Conservation (phyloP, 805 yeast species). For the Lachancea sp. region DNA sequence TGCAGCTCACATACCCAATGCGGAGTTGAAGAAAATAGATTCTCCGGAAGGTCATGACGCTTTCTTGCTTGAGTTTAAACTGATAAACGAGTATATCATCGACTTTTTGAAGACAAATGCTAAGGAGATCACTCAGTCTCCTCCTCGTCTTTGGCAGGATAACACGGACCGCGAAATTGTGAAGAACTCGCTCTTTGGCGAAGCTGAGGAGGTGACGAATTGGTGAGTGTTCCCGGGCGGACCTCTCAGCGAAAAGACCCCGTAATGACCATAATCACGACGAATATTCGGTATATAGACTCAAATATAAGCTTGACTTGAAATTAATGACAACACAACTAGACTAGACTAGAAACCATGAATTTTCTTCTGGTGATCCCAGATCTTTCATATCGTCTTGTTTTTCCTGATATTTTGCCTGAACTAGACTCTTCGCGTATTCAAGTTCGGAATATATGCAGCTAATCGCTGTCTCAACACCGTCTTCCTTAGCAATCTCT, state of each 20-base stretch:
- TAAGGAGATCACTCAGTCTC: slow-evolving; percentile 49
- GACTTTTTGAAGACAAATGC: slow-evolving; percentile 56
- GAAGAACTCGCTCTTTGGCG: slow-evolving; percentile 78
- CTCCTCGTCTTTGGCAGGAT: slow-evolving; percentile 37
- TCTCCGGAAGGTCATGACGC: slow-evolving; percentile 99
- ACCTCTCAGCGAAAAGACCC: neutral
- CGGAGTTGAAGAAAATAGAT: slow-evolving; percentile 61
- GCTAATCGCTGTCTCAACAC: slow-evolving; percentile 71
- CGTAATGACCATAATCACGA: neutral
- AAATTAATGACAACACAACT: neutral
- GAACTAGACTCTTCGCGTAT: slow-evolving; percentile 58
- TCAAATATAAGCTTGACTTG: neutral
- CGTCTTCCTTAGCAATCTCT: slow-evolving; percentile 65
- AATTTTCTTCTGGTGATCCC: slow-evolving; percentile 3
- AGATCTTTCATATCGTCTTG: slow-evolving; percentile 7
- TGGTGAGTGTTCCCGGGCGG: slow-evolving; percentile 49
- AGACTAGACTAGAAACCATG: slow-evolving; percentile 7
- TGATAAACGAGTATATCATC: slow-evolving; percentile 64
- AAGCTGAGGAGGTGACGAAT: slow-evolving; percentile 87
- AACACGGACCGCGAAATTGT: slow-evolving; percentile 38
- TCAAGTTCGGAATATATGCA: slow-evolving; percentile 73
- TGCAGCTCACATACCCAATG: slow-evolving; percentile 66
- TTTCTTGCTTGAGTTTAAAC: slow-evolving; percentile 79
- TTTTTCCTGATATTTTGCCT: slow-evolving; percentile 36
- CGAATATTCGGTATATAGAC: neutral